Evolutionary conservation across 306 rosid species (phyloP).

Genomic region (Vigna angularis): DNA sequence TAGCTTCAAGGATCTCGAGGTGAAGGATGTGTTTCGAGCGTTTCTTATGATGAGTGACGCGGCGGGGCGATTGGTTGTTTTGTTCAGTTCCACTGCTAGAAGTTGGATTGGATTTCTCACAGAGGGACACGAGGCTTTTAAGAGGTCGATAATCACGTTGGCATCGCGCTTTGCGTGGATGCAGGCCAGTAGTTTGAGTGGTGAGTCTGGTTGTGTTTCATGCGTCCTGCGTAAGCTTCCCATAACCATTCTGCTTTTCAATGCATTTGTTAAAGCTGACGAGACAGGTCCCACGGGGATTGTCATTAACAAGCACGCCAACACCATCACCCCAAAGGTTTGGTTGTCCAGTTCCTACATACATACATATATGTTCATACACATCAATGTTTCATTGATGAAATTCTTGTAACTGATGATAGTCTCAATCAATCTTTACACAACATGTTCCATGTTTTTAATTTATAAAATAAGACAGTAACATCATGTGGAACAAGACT

Average conservation of each 20-base stretch:
- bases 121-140: slow-evolving; percentile 46
- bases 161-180: slow-evolving; percentile 49
- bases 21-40: slow-evolving; percentile 26
- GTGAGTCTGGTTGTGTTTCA: slow-evolving; percentile 39
- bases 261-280: not conserved
- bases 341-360: slow-evolving; percentile 42
- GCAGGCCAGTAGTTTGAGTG: slow-evolving; percentile 51
- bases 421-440: too few relatives aligned
- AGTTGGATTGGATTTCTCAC: slow-evolving; percentile 53
- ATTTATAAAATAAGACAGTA: too few relatives aligned
- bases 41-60: slow-evolving; percentile 47
- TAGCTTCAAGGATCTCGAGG: not conserved
- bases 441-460: too few relatives aligned
- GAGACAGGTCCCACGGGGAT: slow-evolving; percentile 41
- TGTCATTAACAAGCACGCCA: slow-evolving; percentile 53
- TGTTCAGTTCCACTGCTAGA: slow-evolving; percentile 43
- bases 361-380: not conserved
- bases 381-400: too few relatives aligned
- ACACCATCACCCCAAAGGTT: slow-evolving; percentile 46
- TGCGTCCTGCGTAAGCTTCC: slow-evolving; percentile 19
- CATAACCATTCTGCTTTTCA: not conserved
- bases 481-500: too few relatives aligned
- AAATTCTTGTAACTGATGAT: too few relatives aligned
- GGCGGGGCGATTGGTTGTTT: slow-evolving; percentile 41
- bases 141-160: slow-evolving; percentile 36